Conservation (phyloP, 2,329 filamentous ascomycete genomes). For the Xylariaceae sp. region DNA sequence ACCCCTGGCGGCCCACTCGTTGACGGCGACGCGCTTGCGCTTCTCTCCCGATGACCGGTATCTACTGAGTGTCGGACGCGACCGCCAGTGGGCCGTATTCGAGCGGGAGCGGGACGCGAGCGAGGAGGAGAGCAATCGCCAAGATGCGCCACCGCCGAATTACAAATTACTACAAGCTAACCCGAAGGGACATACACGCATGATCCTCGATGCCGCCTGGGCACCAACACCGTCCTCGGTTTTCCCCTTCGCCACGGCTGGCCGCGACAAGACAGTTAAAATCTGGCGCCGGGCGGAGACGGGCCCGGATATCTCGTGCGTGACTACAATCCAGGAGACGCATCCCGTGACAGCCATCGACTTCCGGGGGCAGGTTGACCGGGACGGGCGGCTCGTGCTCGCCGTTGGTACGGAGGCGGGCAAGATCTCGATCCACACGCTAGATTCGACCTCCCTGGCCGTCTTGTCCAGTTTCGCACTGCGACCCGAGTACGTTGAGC, state of each 20-base stretch:
- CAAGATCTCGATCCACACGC: slow-evolving; percentile 38
- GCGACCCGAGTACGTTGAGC: slow-evolving; percentile 35
- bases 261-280: slow-evolving; percentile 79
- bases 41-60: slow-evolving; percentile 71
- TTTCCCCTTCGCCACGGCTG: slow-evolving; percentile 89
- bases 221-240: slow-evolving; percentile 54
- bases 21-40: slow-evolving; percentile 76
- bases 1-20: slow-evolving; percentile 73
- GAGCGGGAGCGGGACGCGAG: slow-evolving; percentile 38
- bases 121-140: neutral
- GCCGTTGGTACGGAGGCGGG: slow-evolving; percentile 56
- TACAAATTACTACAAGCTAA: slow-evolving; percentile 62
- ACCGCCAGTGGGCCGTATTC: slow-evolving; percentile 88
- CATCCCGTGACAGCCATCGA: slow-evolving; percentile 66
- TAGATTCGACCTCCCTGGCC: slow-evolving; percentile 37
- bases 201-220: slow-evolving; percentile 90
- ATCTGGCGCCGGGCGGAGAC: slow-evolving; percentile 49
- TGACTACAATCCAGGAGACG: slow-evolving; percentile 47
- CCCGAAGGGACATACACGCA: slow-evolving; percentile 80
- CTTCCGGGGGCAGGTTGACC: slow-evolving; percentile 43
- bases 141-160: slow-evolving; percentile 17
- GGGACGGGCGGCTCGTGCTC: slow-evolving; percentile 37
- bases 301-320: slow-evolving; percentile 44
- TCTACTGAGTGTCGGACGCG: slow-evolving; percentile 82
- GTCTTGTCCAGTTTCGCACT: slow-evolving; percentile 35